Evolutionary conservation across 2,329 filamentous ascomycete genomes (phyloP).

Genomic region (Hirsutella rhossiliensis): DNA sequence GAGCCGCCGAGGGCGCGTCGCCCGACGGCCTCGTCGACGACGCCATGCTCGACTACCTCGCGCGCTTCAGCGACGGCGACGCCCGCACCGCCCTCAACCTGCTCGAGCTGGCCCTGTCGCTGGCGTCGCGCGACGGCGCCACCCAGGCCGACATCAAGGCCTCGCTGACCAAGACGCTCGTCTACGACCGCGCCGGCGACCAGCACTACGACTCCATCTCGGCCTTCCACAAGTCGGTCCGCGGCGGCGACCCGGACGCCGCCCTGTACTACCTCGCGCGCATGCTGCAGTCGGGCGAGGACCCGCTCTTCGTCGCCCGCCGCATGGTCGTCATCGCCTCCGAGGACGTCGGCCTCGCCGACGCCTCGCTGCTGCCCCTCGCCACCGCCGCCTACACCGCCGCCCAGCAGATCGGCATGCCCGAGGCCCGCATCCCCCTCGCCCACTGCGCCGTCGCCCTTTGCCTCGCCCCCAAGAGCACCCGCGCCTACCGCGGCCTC

Average conservation of each 20-base stretch:
- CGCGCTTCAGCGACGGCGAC: constrained; percentile 82
- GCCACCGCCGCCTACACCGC: constrained; percentile 81
- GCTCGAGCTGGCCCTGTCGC: constrained; percentile 74
- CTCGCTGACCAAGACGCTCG: constrained; percentile 77
- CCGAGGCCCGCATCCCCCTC: constrained; percentile 85
- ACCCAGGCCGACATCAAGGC: constrained; percentile 70
- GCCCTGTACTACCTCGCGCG: constrained; percentile 88
- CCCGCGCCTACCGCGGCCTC: constrained; percentile 70
- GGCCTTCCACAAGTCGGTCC: constrained; percentile 90
- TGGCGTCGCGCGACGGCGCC: constrained; percentile 44
- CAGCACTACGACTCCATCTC: constrained; percentile 98
- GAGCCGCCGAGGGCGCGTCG: constrained; percentile 45
- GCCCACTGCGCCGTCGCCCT: constrained; percentile 80
- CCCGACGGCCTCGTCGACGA: constrained; percentile 55
- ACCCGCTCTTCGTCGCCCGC: constrained; percentile 82
- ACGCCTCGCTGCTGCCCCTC: constrained; percentile 70
- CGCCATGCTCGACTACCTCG: constrained; percentile 68
- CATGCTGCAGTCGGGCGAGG: constrained; percentile 92
- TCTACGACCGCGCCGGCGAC: constrained; percentile 90
- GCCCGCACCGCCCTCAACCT: constrained; percentile 88
- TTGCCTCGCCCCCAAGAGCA: constrained; percentile 72
- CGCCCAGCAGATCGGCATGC: constrained; percentile 87
- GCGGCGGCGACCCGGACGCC: constrained; percentile 77
- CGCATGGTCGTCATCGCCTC: constrained; percentile 91
- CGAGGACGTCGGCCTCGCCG: constrained; percentile 85